Percentiles rank a stretch among this genome's conserved stretches.
Evolutionary conservation across 441 rosid genomes (phyloP).

Genomic region (Gossypium davidsonii): DNA sequence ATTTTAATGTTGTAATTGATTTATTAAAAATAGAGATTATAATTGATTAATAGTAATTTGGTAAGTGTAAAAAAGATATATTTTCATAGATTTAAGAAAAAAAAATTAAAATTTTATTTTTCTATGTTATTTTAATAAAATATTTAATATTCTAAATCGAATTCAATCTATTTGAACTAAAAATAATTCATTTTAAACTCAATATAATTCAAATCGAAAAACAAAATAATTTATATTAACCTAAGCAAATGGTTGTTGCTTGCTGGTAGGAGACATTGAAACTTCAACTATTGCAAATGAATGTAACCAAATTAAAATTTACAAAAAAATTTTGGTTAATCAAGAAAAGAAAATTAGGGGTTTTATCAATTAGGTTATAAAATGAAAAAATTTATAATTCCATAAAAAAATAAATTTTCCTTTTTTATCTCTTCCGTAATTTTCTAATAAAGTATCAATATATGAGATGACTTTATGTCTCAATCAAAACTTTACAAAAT

Average conservation of each 20-base stretch:
- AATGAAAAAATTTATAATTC: neutral
- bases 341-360: neutral
- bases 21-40: neutral
- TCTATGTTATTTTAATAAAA: neutral
- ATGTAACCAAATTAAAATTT: neutral
- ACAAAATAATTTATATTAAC: neutral
- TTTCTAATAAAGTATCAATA: neutral
- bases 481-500: neutral
- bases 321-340: neutral
- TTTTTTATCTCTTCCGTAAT: neutral
- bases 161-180: neutral
- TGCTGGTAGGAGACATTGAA: neutral
- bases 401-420: neutral
- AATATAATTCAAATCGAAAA: neutral
- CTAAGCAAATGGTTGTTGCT: neutral
- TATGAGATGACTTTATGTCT: neutral
- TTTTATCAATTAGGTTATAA: no score
- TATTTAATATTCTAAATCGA: neutral
- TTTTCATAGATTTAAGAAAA: no score
- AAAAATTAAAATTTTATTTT: neutral
- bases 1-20: no score
- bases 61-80: neutral
- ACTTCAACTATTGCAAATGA: neutral
- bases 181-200: neutral
- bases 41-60: neutral